A percentile compares a stretch with the other conserved stretches of the same genome.
Evolutionary conservation across 2,329 filamentous ascomycete genomes (phyloP).

Genomic region (Gliomastix tumulicola): DNA sequence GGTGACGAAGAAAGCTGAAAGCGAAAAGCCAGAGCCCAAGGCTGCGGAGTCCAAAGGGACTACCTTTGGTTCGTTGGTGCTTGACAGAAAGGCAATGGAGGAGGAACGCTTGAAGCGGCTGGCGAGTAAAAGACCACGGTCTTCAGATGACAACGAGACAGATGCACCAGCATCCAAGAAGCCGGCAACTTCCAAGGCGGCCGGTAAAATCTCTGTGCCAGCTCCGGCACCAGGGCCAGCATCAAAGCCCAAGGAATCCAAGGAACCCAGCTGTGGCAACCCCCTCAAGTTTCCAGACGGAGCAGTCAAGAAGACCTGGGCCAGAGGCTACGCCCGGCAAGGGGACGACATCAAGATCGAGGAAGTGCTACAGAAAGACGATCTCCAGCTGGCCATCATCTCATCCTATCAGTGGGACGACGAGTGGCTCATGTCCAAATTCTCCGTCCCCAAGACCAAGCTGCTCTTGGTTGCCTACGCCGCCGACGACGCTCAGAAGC

Average conservation of each 20-base stretch:
- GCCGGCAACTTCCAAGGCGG: background rate
- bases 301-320: conserved; percentile 76
- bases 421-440: conserved; percentile 69
- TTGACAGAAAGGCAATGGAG: conserved; percentile 82
- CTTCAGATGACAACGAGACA: conserved; percentile 4
- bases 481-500: conserved; percentile 37
- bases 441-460: conserved; percentile 54
- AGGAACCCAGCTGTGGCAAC: no score
- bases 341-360: conserved; percentile 79
- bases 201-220: no score
- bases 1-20: background rate
- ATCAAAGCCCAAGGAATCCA: background rate
- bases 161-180: conserved; percentile 19
- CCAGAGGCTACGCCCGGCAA: conserved; percentile 50
- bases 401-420: conserved; percentile 86
- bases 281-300: conserved; percentile 44
- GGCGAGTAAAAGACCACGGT: conserved; percentile 40
- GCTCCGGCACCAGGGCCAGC: no score
- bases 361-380: conserved; percentile 69
- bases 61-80: conserved; percentile 34
- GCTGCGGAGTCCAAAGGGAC: conserved; percentile 7
- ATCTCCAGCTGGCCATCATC: conserved; percentile 69
- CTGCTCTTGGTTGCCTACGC: conserved; percentile 56
- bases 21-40: background rate
- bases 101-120: conserved; percentile 68